Evolutionary conservation across 768 basidiomycete species (phyloP).

Genomic region (Guyanaporus albipodus): DNA sequence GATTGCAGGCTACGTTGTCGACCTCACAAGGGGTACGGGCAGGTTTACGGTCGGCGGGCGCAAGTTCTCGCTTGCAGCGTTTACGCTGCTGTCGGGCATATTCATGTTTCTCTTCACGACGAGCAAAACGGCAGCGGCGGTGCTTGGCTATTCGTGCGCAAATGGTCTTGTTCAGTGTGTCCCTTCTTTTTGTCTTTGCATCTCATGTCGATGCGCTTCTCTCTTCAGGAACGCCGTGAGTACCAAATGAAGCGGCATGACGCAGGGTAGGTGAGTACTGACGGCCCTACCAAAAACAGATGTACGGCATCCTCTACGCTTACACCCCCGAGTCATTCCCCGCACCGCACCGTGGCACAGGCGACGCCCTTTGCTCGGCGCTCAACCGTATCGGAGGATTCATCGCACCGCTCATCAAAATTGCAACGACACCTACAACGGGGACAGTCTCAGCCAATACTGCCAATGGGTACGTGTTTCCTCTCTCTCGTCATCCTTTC

Average conservation of each 20-base stretch:
- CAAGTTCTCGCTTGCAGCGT: constrained; percentile 44
- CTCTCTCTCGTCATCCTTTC: not conserved
- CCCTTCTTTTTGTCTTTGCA: too few relatives aligned
- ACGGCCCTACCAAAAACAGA: constrained; percentile 21
- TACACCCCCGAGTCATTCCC: constrained; percentile 62
- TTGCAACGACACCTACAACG: constrained; percentile 36
- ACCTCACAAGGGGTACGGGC: constrained; percentile 35
- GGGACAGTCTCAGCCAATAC: constrained; percentile 29
- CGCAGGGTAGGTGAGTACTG: not conserved
- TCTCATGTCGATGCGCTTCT: not conserved
- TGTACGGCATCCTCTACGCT: constrained; percentile 53
- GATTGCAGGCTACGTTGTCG: constrained; percentile 43
- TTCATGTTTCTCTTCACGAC: constrained; percentile 51
- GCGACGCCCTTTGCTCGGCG: constrained; percentile 46
- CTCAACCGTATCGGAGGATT: constrained; percentile 48
- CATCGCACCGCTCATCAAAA: constrained; percentile 48
- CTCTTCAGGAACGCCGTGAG: constrained; percentile 34
- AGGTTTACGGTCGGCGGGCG: constrained; percentile 40
- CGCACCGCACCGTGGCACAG: constrained; percentile 52
- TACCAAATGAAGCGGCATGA: not conserved
- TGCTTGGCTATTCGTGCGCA: constrained; percentile 46
- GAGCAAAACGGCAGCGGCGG: constrained; percentile 35
- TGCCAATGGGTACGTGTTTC: constrained; percentile 33
- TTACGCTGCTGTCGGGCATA: constrained; percentile 41
- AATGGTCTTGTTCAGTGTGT: constrained; percentile 40